These are phyloP conservation scores for Lachnellula occidentalis DNA, from an alignment of 2,329 filamentous ascomycete species.

Conservation along the genomic window DNA sequence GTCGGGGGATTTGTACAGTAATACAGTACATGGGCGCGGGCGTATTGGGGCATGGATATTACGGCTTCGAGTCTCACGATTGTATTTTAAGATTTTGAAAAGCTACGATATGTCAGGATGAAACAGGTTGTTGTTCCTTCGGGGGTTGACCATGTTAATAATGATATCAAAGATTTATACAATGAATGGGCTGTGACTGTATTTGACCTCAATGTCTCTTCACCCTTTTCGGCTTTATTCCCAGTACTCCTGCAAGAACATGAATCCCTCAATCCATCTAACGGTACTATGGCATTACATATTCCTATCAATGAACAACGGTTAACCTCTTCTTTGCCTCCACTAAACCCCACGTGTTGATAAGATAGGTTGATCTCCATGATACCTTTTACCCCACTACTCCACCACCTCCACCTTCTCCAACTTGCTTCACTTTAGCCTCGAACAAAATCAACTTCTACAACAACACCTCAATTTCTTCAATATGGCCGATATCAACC, in stretches of 20 bases:
- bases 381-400: not conserved
- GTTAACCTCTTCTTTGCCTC: not conserved
- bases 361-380: not conserved
- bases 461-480: not conserved
- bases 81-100: not conserved
- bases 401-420: not conserved
- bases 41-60: slow-evolving; percentile 1
- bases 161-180: not conserved
- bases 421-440: not conserved
- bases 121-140: not conserved
- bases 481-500: slow-evolving; percentile 50
- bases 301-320: too few relatives aligned
- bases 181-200: not conserved
- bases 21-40: not conserved
- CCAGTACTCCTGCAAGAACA: not conserved
- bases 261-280: not conserved
- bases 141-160: too few relatives aligned
- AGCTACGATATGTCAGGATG: not conserved
- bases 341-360: not conserved
- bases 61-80: not conserved
- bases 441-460: not conserved
- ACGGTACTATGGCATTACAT: too few relatives aligned
- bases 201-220: not conserved
- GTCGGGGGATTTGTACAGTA: too few relatives aligned
- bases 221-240: not conserved